phyloP scores from a whole-genome alignment of 2,329 filamentous ascomycete genomes.

The Colletotrichum echinochloae region DNA sequence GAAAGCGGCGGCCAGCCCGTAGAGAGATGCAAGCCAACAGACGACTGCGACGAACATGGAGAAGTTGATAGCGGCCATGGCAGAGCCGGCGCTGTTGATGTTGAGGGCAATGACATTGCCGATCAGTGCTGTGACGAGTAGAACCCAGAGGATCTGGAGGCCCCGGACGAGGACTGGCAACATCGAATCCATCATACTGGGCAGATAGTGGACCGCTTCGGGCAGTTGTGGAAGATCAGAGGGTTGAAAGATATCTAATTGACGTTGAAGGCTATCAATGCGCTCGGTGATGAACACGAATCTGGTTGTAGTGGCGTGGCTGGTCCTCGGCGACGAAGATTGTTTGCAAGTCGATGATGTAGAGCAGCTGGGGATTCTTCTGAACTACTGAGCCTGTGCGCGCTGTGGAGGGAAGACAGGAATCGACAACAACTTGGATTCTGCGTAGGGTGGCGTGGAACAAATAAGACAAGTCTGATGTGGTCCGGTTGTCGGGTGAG shows the following conservation, averaged over 20 bases:
- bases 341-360: slow-evolving; percentile 3
- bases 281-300: slow-evolving; percentile 2
- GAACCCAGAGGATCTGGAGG: slow-evolving; percentile 63
- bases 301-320: slow-evolving; percentile 14
- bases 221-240: neutral
- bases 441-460: slow-evolving; percentile 26
- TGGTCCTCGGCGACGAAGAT: neutral
- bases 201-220: neutral
- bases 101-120: slow-evolving; percentile 69
- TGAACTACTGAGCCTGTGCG: slow-evolving; percentile 10
- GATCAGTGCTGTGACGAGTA: slow-evolving; percentile 67
- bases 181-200: slow-evolving; percentile 52
- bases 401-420: slow-evolving; percentile 1
- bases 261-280: neutral
- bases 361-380: neutral
- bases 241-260: slow-evolving; percentile 6
- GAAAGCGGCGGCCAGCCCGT: slow-evolving; percentile 69
- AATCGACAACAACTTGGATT: neutral
- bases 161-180: slow-evolving; percentile 61
- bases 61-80: slow-evolving; percentile 67
- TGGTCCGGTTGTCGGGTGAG: slow-evolving; percentile 34
- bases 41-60: slow-evolving; percentile 78
- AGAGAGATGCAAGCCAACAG: slow-evolving; percentile 73
- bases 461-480: slow-evolving; percentile 30
- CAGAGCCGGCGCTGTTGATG: slow-evolving; percentile 55